Percentiles rank a stretch among this genome's conserved stretches.
Conservation (phyloP, 495 filamentous ascomycete genomes). For the Schizothecium vesticola region DNA sequence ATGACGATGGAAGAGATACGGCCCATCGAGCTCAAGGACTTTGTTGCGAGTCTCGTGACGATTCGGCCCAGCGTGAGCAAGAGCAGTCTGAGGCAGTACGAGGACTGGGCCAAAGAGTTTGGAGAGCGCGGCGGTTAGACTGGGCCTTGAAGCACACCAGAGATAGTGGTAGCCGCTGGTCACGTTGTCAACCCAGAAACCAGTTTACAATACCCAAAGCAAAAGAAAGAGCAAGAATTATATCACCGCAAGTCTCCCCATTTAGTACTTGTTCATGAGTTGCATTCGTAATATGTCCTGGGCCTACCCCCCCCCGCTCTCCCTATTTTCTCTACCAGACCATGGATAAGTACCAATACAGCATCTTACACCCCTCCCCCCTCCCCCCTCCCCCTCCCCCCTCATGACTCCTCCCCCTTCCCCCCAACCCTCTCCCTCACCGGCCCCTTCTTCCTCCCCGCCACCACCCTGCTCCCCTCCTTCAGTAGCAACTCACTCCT, state of each 20-base stretch:
- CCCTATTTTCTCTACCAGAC: neutral
- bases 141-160: neutral
- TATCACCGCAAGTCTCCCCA: neutral
- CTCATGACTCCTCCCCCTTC: too few species aligned
- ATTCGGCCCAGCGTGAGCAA: slow-evolving; percentile 90
- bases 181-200: neutral
- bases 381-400: too few species aligned
- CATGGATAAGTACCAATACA: neutral
- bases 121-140: slow-evolving; percentile 78
- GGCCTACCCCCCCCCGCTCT: neutral
- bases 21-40: slow-evolving; percentile 77
- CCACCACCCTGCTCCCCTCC: neutral
- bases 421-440: too few species aligned
- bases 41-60: slow-evolving; percentile 73
- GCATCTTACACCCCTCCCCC: neutral
- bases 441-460: too few species aligned
- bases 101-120: slow-evolving; percentile 91
- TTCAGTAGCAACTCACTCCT: slow-evolving; percentile 7
- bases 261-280: neutral
- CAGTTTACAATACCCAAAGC: neutral
- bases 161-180: neutral
- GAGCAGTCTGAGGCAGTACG: slow-evolving; percentile 76
- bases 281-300: neutral
- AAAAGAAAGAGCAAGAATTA: neutral
- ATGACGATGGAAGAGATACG: slow-evolving; percentile 93